Conservation (phyloP, 345 rosid species). For the Isatis tinctoria region DNA sequence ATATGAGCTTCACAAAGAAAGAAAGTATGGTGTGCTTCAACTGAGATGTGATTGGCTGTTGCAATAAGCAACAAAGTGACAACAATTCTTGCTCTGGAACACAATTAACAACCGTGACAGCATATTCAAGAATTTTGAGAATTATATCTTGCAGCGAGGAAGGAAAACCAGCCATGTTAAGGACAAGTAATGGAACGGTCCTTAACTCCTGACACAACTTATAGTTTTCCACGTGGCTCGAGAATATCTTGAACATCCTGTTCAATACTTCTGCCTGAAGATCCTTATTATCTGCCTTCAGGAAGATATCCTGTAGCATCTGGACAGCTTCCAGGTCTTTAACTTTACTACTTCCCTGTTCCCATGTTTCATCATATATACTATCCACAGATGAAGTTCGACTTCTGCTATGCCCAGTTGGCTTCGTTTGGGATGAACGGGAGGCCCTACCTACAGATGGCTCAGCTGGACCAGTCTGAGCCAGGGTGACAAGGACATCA, state of each 20-base stretch:
- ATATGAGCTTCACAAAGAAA: slow-evolving; percentile 91
- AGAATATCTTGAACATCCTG: slow-evolving; percentile 96
- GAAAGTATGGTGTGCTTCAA: slow-evolving; percentile 89
- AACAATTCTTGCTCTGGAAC: slow-evolving; percentile 98
- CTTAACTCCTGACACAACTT: slow-evolving; percentile 84
- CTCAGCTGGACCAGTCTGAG: slow-evolving; percentile 88
- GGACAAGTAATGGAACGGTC: slow-evolving; percentile 92
- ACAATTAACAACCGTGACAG: slow-evolving; percentile 97
- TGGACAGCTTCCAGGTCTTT: slow-evolving; percentile 99
- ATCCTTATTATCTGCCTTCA: slow-evolving; percentile 77
- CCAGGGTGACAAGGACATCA: slow-evolving; percentile 85
- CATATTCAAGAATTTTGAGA: slow-evolving; percentile 96
- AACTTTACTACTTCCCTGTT: slow-evolving; percentile 69
- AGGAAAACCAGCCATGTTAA: slow-evolving; percentile 96
- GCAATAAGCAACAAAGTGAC: slow-evolving; percentile 96
- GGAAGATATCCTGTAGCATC: slow-evolving; percentile 94
- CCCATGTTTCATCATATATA: slow-evolving; percentile 74
- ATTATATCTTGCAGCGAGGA: slow-evolving; percentile 88
- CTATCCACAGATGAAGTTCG: slow-evolving; percentile 57
- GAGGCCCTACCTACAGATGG: slow-evolving; percentile 48
- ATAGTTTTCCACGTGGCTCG: slow-evolving; percentile 97
- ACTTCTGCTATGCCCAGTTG: slow-evolving; percentile 59
- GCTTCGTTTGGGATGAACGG: slow-evolving; percentile 49
- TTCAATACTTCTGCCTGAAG: slow-evolving; percentile 96
- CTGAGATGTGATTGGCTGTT: slow-evolving; percentile 88